Base-by-base conservation (phyloP, 441 rosid species). In the Pelargonium citronellum region DNA sequence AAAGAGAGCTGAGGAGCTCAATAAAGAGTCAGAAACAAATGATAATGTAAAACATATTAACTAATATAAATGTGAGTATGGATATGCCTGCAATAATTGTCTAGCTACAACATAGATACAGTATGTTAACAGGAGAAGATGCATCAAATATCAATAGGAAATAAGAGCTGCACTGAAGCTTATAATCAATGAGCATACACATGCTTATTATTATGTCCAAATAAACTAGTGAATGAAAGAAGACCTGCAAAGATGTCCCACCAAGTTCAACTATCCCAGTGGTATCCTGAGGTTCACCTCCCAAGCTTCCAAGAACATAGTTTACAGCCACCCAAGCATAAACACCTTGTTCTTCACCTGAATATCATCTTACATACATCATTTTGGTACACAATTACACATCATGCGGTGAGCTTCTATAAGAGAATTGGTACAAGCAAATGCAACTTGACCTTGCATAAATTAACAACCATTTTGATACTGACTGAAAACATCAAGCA, bases 291-390 rank as follows among this genome's bases (percentile, higher is more conserved):
- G 87, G 79, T 67, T 80, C 78, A 51, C 76, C 76, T 74, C 81
- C 83, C 79, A 84, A 60, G 47, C 70, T 78, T 65, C 87, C 87
- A 72, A 81, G 79, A 68, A 67, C 75, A 77, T 84, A 81, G 72
- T 84, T 84, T 44, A 79, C 77, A 5, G 87, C 85, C 34, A 80
- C 72, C 87, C 87, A 84, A 67, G 78, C 70, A 71, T 76, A 79
- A 49, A 78, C 69, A 24, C 82, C 85, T 62, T 73, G 77, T 46
- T 84, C 87, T 69, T 78, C 71, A 30, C 79, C 85, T 81, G 78
- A 67, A 57, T 43, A 73, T 15, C 62, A 76, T 4, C 20, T 15
- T 57, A 71, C 10, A 46, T 15, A 49, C 43, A 30, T 47, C 58
- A 43, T 9, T 12, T 15, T 34, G n/a, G 49, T 11, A 39, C 1